Conservation (phyloP, 768 basidiomycete species). For the Hericium rajendrae region DNA sequence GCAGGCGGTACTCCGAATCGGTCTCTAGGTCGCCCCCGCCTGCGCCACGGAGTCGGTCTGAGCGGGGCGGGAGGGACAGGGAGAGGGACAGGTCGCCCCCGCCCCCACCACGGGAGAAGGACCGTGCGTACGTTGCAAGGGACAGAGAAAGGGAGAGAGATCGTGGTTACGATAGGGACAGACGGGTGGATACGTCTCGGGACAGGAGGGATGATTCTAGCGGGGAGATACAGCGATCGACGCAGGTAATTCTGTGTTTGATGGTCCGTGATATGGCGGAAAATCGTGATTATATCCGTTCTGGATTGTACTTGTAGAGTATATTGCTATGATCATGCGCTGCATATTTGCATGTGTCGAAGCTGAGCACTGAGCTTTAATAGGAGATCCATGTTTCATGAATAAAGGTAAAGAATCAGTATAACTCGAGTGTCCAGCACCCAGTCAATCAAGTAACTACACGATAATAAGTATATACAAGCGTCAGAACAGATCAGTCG, state of each 20-base stretch:
- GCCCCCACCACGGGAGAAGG: neutral
- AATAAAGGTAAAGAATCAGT: too few species aligned
- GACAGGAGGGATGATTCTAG: slow-evolving; percentile 9
- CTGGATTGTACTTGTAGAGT: neutral
- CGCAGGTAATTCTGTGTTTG: slow-evolving; percentile 1
- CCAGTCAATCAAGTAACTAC: too few species aligned
- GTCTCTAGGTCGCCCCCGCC: slow-evolving; percentile 7
- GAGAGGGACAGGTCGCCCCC: neutral
- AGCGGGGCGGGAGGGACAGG: neutral
- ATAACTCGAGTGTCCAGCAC: too few species aligned
- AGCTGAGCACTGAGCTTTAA: too few species aligned
- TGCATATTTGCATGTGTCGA: too few species aligned
- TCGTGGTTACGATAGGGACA: too few species aligned
- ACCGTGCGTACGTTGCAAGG: neutral
- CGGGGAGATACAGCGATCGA: slow-evolving; percentile 10
- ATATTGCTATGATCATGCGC: neutral
- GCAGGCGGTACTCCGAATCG: neutral
- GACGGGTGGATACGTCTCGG: too few species aligned
- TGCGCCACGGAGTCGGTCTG: slow-evolving; percentile 3
- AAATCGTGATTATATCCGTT: neutral
- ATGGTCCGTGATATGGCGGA: neutral
- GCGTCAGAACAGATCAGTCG: too few species aligned
- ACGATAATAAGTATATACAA: too few species aligned
- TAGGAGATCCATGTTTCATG: too few species aligned
- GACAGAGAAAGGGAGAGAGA: slow-evolving; percentile 1